Base-by-base conservation (phyloP, 2,329 filamentous ascomycete genomes). In the Diaporthe sp. region DNA sequence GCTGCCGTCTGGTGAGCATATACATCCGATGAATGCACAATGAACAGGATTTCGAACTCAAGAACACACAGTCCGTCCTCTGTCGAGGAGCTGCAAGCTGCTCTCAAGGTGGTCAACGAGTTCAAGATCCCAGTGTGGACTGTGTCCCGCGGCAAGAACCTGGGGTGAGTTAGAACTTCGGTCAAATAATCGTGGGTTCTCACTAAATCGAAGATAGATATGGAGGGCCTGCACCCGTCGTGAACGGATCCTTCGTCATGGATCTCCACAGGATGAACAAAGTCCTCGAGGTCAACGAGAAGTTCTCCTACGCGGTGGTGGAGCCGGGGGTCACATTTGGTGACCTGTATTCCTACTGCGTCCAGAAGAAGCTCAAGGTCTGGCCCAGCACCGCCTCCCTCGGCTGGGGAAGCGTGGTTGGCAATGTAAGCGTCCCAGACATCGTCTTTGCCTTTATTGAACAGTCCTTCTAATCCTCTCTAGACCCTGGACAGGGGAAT, bases 341-440 rank as follows among this genome's bases (percentile, higher is more conserved):
- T 34, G 84, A 87, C 67, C 80, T 89, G 3, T 86, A 87, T 74
- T 78, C 82, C 10, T 82, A 86, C 77, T 85, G 86, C 75, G 80
- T 81, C 28, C 82, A 84, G 71, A 79, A 84, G 46, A 80, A 83
- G 76, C 82, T 86, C 72, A 84, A 83, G 72, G 82, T 88, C 7
- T 88, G 87, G 88, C 85, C 87, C 2, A 86, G 85, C 76, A 84
- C 84, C 22, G 86, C 88, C 1, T 87, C 86, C 34, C 82, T 90
- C 12, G 88, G 87, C 37, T 88, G 88, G 81, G 88, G 87, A 1
- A 85, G 83, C 44, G 84, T 89, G 6, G 79, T 89, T 31, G 88
- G 88, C 2, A 89, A 90, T 78, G 83, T 84, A 74, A 39, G 83
- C 81, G 39, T 71, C 71, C 31, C 80, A 77, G 10, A 76, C 76